Evolutionary conservation across 169 alveolate species (phyloP).

Genomic region (Plasmodium cynomolgi): DNA sequence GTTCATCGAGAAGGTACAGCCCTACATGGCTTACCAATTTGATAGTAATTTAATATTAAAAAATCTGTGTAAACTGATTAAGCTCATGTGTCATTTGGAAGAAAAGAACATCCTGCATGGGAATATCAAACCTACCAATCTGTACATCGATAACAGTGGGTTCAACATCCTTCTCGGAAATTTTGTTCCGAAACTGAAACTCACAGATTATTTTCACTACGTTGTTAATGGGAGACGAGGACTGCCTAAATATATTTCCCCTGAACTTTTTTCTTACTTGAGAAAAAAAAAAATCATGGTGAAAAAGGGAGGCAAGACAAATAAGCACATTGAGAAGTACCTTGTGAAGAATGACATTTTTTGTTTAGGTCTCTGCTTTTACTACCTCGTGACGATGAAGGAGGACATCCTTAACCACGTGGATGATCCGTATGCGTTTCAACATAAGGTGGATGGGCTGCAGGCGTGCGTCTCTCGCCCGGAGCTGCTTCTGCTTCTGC

Average conservation of each 20-base stretch:
- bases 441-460: conserved; percentile 12
- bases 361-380: conserved; percentile 60
- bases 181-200: conserved; percentile 37
- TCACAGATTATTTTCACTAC: conserved; percentile 22
- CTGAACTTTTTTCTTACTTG: conserved; percentile 43
- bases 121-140: conserved; percentile 41
- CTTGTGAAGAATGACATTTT: conserved; percentile 41
- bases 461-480: conserved; percentile 19
- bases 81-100: conserved; percentile 43
- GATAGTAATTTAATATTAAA: not conserved
- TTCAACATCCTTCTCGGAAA: conserved; percentile 33
- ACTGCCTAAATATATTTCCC: conserved; percentile 42
- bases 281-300: conserved; percentile 2
- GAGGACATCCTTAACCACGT: conserved; percentile 44
- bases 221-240: conserved; percentile 43
- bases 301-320: conserved; percentile 6
- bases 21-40: conserved; percentile 25
- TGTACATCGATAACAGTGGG: conserved; percentile 53
- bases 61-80: conserved; percentile 42
- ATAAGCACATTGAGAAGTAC: conserved; percentile 29
- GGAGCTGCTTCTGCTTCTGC: conserved; percentile 3
- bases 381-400: conserved; percentile 50
- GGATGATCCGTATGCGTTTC: conserved; percentile 8
- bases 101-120: conserved; percentile 38
- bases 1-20: conserved; percentile 26